phyloP scores from a whole-genome alignment of 805 yeast species.

The Blastobotrys peoriensis region DNA sequence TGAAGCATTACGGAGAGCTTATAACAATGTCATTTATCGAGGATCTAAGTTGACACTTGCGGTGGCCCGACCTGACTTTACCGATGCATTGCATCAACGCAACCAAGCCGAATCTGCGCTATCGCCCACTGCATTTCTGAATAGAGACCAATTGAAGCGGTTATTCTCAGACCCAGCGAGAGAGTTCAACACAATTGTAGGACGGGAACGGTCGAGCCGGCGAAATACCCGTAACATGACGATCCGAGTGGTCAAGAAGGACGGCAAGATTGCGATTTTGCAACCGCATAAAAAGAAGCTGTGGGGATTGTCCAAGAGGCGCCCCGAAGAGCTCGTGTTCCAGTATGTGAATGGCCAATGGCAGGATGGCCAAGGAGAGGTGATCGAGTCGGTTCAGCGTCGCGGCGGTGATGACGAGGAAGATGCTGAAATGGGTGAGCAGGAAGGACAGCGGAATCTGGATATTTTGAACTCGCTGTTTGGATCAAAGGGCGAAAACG shows the following conservation, averaged over 20 bases:
- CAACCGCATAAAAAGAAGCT: conserved; percentile 68
- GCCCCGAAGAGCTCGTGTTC: conserved; percentile 55
- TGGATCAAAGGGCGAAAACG: conserved; percentile 34
- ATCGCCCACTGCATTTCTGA: conserved; percentile 33
- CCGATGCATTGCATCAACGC: conserved; percentile 43
- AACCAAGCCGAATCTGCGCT: conserved; percentile 14
- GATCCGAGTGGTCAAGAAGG: conserved; percentile 44
- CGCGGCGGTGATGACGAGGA: conserved; percentile 24
- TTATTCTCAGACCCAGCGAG: conserved; percentile 27
- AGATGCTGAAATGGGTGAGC: conserved; percentile 36
- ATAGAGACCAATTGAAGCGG: conserved; percentile 26
- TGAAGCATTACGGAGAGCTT: conserved; percentile 45
- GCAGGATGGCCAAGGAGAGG: conserved; percentile 75
- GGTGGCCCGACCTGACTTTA: conserved; percentile 54
- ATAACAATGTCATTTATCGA: conserved; percentile 70
- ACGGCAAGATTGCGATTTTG: conserved; percentile 51
- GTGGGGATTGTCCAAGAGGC: conserved; percentile 84
- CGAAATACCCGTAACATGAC: conserved; percentile 49
- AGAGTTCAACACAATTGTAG: conserved; percentile 40
- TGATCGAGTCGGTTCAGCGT: conserved; percentile 52
- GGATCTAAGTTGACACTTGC: conserved; percentile 61
- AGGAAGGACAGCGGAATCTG: conserved; percentile 37
- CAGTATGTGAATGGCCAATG: conserved; percentile 61
- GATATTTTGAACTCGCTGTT: conserved; percentile 46
- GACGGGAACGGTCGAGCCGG: conserved; percentile 59